Evolutionary conservation across 1,139 yeast genomes (phyloP), one percentile per base, ranked within the genome.

Genomic region (Suhomyces bokatorum): DNA sequence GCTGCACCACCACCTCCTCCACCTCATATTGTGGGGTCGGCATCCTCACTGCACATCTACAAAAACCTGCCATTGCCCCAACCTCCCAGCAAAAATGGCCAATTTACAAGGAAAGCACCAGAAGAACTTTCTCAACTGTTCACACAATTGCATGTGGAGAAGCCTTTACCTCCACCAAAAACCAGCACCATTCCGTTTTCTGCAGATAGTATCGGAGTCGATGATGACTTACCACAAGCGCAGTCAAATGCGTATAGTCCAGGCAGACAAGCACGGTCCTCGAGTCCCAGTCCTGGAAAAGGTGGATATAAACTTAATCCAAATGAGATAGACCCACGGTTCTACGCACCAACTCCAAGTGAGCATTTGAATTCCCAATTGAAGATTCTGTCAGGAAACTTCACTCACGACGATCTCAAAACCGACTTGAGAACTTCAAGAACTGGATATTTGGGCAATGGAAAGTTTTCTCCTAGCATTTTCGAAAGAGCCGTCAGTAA

Each of bases 301-400:
- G 45, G 39, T 11, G 43, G 41, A 16, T 39, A 45, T 16, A 57
- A 55, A 2, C 41, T 59, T 15, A 58, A 63, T 34, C 60, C 61
- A 1, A 63, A 73, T 48, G 78, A 73, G 45, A 69, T 75, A 5
- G 75, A 73, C 49, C 77, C 80, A 1, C 62, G 62, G 46, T 72
- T 61, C 51, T 69, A 71, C 51, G 80, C 80, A 2, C 80, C 80
- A 4, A 66, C 76, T 0, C 81, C 80, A 2, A 61, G 65, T 22
- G 77, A 71, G 49, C 75, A 72, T 46, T 56, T 68, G 20, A 60
- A 60, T 32, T 47, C 54, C 35, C 50, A 52, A 11, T 51, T 59
- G 40, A 51, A 65, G 26, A 53, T 66, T 20, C 60, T 59, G 42
- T 54, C 53, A 37, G 66, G 66, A 1, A 48, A 51, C 4, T 52